Conservation (phyloP, 2,329 filamentous ascomycete genomes). For the Truncatella angustata region DNA sequence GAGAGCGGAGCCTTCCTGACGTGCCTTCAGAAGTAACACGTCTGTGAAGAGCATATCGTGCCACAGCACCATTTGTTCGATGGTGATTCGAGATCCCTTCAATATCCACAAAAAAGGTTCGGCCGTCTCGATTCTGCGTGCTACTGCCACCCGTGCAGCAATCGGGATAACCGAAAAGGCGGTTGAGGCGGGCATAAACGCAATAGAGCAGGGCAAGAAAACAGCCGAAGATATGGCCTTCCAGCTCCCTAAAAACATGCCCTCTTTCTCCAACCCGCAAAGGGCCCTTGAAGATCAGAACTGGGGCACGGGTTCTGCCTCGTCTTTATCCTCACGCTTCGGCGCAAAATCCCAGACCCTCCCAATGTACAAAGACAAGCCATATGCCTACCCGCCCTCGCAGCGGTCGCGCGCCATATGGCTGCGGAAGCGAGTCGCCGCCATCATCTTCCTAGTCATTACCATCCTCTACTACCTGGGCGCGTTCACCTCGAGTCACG, state of each 20-base stretch:
- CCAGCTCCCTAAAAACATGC: conserved; percentile 66
- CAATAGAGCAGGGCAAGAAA: conserved; percentile 40
- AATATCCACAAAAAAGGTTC: conserved; percentile 34
- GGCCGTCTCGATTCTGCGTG: conserved; percentile 41
- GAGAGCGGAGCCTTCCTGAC: not conserved
- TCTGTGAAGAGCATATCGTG: not conserved
- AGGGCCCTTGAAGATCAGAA: conserved; percentile 63
- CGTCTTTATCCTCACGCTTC: conserved; percentile 31
- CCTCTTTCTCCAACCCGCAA: conserved; percentile 64
- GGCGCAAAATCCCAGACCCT: conserved; percentile 51
- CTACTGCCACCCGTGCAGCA: conserved; percentile 44
- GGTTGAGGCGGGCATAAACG: conserved; percentile 47
- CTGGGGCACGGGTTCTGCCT: conserved; percentile 46
- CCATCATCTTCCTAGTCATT: conserved; percentile 54
- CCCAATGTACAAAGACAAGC: conserved; percentile 99
- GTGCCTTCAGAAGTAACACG: not conserved
- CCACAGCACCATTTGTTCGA: conserved; percentile 14
- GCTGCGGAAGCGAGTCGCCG: conserved; percentile 60
- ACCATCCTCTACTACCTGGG: conserved; percentile 69
- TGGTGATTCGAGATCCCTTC: conserved; percentile 46
- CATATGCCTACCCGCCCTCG: conserved; percentile 68
- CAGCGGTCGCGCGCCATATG: conserved; percentile 58
- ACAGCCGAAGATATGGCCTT: conserved; percentile 58
- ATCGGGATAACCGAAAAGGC: conserved; percentile 45
- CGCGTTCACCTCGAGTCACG: conserved; percentile 44